Base-by-base conservation (phyloP, 768 basidiomycete genomes). In the Leccinellum albellum region DNA sequence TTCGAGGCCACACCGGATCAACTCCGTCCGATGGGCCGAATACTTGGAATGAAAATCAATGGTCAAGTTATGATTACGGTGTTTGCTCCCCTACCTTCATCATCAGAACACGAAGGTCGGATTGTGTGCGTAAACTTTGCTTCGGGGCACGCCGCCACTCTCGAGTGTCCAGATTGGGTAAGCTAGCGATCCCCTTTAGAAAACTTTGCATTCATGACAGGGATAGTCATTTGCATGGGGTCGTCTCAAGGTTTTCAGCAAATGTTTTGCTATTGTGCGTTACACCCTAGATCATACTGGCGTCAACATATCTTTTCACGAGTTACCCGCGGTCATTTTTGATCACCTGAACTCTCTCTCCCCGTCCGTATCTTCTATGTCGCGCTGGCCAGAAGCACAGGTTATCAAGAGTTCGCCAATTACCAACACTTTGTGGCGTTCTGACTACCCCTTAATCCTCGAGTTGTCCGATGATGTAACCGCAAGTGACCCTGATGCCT, bases 51-150 rank as follows among this genome's bases (percentile, higher is more conserved):
- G 52, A 58, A 64, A 33, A 68, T 69, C 29, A 63, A 61, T 32
- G 60, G 63, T 21, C 47, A 71, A 35, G 47, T 66, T 32, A 60
- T 71, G 61, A 37, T 57, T 45, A 54, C 40, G 13, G 47, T 59
- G 20, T 56, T 71, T 20, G 54, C 56, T 9, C 54, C 57, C 17
- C 20, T 52, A 3, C 32, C 58, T 37, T 42, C 58, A 12, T 21
- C 23, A 9, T 32, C 10, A 26, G 50, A 59, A 17, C 23, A 55
- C 21, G 37, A 61, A 35, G 49, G 55, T 23, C 59, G 35, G n/a
- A 46, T 65, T n/a, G 6, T 68, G 21, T 68, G 61, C 24, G 35
- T 67, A 29, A 67, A 67, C 45, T 59, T 68, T 21, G 46, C 37
- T 31, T 55, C 66, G 15, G 51, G 45, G 45, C 49, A 21, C 40